Conservation (phyloP, 78 protist genomes). For the Protostelium mycophagum region DNA sequence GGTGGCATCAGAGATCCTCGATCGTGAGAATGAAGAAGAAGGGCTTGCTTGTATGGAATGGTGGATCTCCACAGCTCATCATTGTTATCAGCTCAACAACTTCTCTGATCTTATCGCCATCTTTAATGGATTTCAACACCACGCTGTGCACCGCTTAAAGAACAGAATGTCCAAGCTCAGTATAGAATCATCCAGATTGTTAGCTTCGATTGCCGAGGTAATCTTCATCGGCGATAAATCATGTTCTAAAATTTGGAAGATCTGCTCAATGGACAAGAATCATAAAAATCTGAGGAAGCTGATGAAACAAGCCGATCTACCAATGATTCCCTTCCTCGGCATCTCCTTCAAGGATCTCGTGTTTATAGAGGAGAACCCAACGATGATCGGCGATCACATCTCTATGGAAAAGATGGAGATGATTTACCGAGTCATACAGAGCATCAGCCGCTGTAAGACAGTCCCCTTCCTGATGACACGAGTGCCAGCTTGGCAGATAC, state of each 20-base stretch:
- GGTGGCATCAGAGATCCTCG: neutral
- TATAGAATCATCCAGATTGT: neutral
- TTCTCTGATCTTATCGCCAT: neutral
- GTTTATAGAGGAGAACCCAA: neutral
- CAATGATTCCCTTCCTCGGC: neutral
- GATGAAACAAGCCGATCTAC: neutral
- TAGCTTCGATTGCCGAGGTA: neutral
- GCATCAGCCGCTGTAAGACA: neutral
- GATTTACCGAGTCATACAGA: neutral
- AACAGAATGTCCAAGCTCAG: neutral
- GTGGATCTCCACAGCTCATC: neutral
- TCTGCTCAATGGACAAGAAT: neutral
- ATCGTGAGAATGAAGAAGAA: neutral
- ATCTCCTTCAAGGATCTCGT: neutral
- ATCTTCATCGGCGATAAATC: neutral
- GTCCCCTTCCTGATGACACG: neutral
- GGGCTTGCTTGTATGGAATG: neutral
- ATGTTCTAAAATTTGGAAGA: neutral
- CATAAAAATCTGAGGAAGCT: neutral
- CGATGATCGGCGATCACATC: neutral
- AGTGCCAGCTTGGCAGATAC: neutral
- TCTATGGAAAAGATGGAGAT: neutral
- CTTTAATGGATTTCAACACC: neutral
- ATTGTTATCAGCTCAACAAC: neutral
- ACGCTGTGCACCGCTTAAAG: neutral